Conservation (phyloP, 176 grass and related monocot species). For the Pontederia paniculata region DNA sequence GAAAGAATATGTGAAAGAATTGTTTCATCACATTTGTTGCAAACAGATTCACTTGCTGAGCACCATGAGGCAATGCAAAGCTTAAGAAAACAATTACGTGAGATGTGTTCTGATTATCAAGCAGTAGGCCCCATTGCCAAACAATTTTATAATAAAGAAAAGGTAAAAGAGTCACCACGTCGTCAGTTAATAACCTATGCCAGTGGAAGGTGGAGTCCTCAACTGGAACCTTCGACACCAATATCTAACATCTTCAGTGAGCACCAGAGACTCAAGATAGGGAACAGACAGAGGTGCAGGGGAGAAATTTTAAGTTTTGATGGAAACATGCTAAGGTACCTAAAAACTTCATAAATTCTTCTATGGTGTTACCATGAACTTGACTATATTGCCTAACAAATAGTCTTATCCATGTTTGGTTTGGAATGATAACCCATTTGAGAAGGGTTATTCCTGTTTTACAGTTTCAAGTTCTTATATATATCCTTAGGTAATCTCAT, state of each 20-base stretch:
- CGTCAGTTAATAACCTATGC: constrained; percentile 54
- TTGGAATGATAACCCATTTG: too few relatives aligned
- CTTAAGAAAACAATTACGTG: constrained; percentile 50
- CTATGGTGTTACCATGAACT: neutral
- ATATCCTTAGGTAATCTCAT: too few relatives aligned
- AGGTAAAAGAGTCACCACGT: constrained; percentile 40
- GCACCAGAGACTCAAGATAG: constrained; percentile 56
- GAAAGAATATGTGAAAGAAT: constrained; percentile 75
- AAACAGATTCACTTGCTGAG: constrained; percentile 53
- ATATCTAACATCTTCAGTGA: constrained; percentile 29
- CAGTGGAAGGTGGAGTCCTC: constrained; percentile 64
- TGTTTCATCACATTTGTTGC: constrained; percentile 50
- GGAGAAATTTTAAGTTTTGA: constrained; percentile 90
- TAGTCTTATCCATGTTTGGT: too few relatives aligned
- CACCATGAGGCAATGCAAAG: constrained; percentile 83
- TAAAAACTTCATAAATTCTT: neutral
- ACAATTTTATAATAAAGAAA: constrained; percentile 56
- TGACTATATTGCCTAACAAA: too few relatives aligned
- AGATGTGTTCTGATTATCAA: constrained; percentile 84
- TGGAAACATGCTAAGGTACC: constrained; percentile 75
- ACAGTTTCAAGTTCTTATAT: too few relatives aligned
- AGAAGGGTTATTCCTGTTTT: too few relatives aligned
- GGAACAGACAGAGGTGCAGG: constrained; percentile 40
- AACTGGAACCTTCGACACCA: constrained; percentile 44
- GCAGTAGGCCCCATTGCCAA: constrained; percentile 73